Evolutionary conservation across 2,329 filamentous ascomycete species (phyloP), one percentile per base, ranked within the genome.

Genomic region (Colletotrichum nymphaeae): DNA sequence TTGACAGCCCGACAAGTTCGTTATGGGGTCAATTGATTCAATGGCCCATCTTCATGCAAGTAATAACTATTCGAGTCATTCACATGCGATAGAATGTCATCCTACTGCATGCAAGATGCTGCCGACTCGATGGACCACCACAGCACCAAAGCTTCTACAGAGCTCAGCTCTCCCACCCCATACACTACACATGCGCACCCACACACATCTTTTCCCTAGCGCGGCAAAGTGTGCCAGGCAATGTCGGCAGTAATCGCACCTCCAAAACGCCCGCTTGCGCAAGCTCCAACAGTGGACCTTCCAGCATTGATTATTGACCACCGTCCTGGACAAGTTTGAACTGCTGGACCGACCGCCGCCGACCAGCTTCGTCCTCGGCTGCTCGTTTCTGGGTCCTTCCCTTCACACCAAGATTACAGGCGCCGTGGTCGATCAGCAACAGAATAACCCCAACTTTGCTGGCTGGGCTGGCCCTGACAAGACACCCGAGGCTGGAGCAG

Each of bases 381-480:
- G 11, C 32, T 12, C 4, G 66, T 69, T 64, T 57, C 67, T 73
- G 60, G 67, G 70, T 60, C 46, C 55, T 70, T 73, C 70, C 70
- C 70, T 73, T 32, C 42, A 73, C 42, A 8, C 46, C 28, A 65
- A 60, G 59, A 73, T 73, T 65, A 46, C 70, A 53, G 9, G 59
- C 32, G 28, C 14, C 55, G n/a, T 56, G 16, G 66, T 73, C 53
- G 42, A 49, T 35, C 66, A 37, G 66, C 60, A 69, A 69, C 60
- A 32, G 60, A 55, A n/a, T 19, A 22, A 26, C 24, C 55, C 66
- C 66, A 24, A 69, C 67, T 60, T 30, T 32, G 14, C 37, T 58
- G 16, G 26, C 59, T 26, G 32, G 57, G 69, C 66, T 73, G 66
- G 70, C 46, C 55, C 55, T 60, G 67, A 37, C 49, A 56, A 8